phyloP scores from a whole-genome alignment of 225 moss, liverwort and hornwort species.

The Ulota crispa region DNA sequence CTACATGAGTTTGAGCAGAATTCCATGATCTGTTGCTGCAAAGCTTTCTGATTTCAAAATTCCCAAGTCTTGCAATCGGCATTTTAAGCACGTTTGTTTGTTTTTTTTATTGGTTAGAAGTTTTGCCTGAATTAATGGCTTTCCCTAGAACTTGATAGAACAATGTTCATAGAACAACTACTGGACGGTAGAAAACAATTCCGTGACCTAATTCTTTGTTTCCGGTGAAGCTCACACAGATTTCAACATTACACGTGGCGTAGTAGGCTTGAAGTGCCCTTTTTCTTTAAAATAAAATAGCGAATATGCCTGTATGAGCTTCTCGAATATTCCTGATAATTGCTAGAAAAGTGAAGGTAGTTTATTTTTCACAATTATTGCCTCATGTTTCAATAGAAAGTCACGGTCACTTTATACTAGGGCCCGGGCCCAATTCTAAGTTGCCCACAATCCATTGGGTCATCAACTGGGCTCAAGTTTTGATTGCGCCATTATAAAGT shows the following conservation, averaged over 20 bases:
- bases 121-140: neutral
- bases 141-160: neutral
- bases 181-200: neutral
- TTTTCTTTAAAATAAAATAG: no score
- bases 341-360: no score
- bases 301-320: no score
- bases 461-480: no score
- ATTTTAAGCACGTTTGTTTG: neutral
- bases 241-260: no score
- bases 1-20: neutral
- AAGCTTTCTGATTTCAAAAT: neutral
- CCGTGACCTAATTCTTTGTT: no score
- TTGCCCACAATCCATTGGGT: no score
- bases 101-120: neutral
- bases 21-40: neutral
- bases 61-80: neutral
- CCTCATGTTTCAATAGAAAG: neutral
- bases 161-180: neutral
- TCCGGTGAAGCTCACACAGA: neutral
- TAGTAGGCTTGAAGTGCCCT: no score
- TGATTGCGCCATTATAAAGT: no score
- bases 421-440: no score
- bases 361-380: neutral
- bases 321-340: no score
- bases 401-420: no score